Percentiles rank a stretch among this genome's conserved stretches.
These are phyloP conservation scores for Aspergillus sclerotiicarbonarius DNA, from an alignment of 495 filamentous ascomycete species.

Conservation along the genomic window DNA sequence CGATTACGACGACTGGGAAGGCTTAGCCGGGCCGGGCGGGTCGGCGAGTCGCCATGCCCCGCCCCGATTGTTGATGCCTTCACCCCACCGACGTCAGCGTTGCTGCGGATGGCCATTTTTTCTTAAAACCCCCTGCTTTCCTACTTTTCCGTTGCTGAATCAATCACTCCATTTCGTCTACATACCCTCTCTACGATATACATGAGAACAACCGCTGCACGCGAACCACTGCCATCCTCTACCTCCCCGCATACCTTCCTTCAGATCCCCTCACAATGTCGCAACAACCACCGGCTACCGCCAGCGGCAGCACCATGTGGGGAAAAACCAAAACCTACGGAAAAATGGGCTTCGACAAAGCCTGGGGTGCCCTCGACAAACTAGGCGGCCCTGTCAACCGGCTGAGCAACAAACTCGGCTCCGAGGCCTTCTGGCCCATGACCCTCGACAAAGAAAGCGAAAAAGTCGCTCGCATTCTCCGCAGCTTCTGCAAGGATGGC, in stretches of 20 bases:
- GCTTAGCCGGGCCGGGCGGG: too few relatives aligned
- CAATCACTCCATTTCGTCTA: too few relatives aligned
- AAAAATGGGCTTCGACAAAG: slow-evolving; percentile 56
- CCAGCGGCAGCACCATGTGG: slow-evolving; percentile 23
- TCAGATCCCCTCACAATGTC: not conserved
- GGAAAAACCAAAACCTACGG: slow-evolving; percentile 41
- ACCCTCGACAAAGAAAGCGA: slow-evolving; percentile 76
- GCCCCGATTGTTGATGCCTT: too few relatives aligned
- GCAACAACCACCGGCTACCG: not conserved
- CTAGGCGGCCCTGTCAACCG: slow-evolving; percentile 69
- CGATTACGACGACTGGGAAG: too few relatives aligned
- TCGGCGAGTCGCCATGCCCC: too few relatives aligned
- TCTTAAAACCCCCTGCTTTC: too few relatives aligned
- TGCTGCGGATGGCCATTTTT: too few relatives aligned
- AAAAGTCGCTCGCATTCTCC: slow-evolving; percentile 77
- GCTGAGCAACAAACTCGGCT: slow-evolving; percentile 68
- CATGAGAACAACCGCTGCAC: not conserved
- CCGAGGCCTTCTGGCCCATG: slow-evolving; percentile 81
- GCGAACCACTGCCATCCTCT: not conserved
- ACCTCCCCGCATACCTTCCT: not conserved
- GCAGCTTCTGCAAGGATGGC: slow-evolving; percentile 75
- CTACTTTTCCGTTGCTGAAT: too few relatives aligned
- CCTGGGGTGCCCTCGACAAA: slow-evolving; percentile 51
- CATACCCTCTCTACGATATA: too few relatives aligned
- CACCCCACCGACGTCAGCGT: too few relatives aligned